Evolutionary conservation across 31 red algal genomes (phyloP), one percentile per base, ranked within the genome.

Genomic region (Endocladia muricata): DNA sequence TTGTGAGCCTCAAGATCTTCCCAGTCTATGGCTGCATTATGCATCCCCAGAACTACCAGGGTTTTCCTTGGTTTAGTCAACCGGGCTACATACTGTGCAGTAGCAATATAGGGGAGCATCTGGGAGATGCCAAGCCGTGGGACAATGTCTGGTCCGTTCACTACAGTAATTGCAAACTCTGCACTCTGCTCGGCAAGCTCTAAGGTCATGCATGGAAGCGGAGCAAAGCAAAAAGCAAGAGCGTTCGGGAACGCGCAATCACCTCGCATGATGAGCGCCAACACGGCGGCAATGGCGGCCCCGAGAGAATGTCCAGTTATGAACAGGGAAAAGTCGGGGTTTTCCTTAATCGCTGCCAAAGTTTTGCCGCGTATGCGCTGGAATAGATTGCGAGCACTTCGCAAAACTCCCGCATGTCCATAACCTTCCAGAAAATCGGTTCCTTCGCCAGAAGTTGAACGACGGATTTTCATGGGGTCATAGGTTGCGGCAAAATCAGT

Each of bases 241-340:
- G 75, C 80, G 3, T 61, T 55, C 23, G 78, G 78, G 66, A 84
- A 80, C 1, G 73, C 80, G 22, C 74, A 59, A 48, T 84, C 89
- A 44, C 85, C 89, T 8, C 80, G 74, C 74, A 92, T 72, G 38
- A 92, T 79, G 34, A 85, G 31, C 23, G 89, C 72, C 11, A 92
- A 70, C 6, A 85, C 34, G 5, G 89, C 52, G 17, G 79, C 89
- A 0, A 68, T 74, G 33, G 89, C 79, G 19, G 65, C 89, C 36
- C 89, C 89, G 31, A 92, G 89, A 41, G 80, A 85, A 85, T 92
- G 89, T 33, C 89, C 89, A 1, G 89, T 92, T 6, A 81, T 33
- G 54, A 92, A 38, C 23, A 92, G 37, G 19, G 74, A 42, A 47
- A 78, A 85, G 5, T 58, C 69, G 15, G 38, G 73, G 36, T 84